phyloP scores from a whole-genome alignment of 208 protist genomes.

The Leishmania lainsoni region DNA sequence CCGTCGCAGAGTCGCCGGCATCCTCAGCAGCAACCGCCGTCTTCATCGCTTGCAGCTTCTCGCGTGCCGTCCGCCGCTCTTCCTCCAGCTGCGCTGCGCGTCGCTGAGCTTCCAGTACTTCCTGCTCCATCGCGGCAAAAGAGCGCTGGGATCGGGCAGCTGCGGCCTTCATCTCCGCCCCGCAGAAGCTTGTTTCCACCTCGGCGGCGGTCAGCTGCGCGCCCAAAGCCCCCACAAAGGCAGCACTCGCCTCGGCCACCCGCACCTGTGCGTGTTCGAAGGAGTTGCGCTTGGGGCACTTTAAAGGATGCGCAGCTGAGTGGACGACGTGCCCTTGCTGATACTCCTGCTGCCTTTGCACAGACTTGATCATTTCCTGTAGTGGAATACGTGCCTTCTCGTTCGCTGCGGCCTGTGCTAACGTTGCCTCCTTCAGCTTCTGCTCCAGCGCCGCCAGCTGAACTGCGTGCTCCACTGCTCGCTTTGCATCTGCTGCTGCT shows the following conservation, averaged over 20 bases:
- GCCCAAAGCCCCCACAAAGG: neutral
- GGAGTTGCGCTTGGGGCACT: neutral
- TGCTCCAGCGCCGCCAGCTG: conserved; percentile 10
- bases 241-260: neutral
- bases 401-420: neutral
- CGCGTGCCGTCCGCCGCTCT: neutral
- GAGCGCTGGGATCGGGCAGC: neutral
- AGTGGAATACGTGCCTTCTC: neutral
- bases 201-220: conserved; percentile 1
- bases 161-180: neutral
- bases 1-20: neutral
- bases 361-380: neutral
- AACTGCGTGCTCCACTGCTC: neutral
- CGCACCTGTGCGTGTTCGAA: neutral
- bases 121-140: neutral
- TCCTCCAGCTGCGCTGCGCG: neutral
- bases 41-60: conserved; percentile 5
- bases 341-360: conserved; percentile 3
- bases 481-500: conserved; percentile 15
- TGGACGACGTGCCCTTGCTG: neutral
- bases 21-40: neutral
- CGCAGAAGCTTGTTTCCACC: conserved; percentile 2
- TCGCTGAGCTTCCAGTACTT: neutral
- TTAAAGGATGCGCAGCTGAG: neutral
- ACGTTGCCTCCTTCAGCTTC: conserved; percentile 15